Base-by-base conservation (phyloP, 805 yeast species). In the Starmerella ratchasimensis region DNA sequence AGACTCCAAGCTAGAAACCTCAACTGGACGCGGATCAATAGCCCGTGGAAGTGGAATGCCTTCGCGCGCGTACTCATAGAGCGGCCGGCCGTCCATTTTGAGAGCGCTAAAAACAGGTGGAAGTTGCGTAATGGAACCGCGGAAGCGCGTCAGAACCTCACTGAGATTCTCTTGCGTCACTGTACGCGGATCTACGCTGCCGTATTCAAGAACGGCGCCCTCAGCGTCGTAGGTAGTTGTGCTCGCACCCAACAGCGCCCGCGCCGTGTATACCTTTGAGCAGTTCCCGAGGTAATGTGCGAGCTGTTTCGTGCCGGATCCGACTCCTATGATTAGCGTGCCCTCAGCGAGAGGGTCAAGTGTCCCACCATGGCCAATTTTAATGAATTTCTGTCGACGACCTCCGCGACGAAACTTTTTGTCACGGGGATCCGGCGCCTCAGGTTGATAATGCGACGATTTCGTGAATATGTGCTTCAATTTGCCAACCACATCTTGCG, bases 311-410 rank as follows among this genome's bases (percentile, higher is more conserved):
- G 99, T 90, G 3, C 98, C 98, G 1, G 65, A 45, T 5, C 95
- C 95, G n/a, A 90, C 72, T 4, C 98, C 99, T 38, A 90, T 67
- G 2, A 93, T 88, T 24, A 63, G 58, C 1, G 88, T 86, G 9
- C 99, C 99, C n/a, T 84, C 75, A 0, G 99, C 99, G 30, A 81
- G 60, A 0, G 97, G 96, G 53, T 90, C 99, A 27, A 90, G 63
- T 0, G 99, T 90, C 8, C 99, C 99, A 15, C 98, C 99, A 57
- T 90, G 99, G 1, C 99, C 99, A 65, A 88, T 78, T 53, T 90
- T 90, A 24, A 86, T 74, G 28, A 40, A 47, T 21, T 42, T 38
- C 21, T 28, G 34, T n/a, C 35, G 19, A 19, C 46, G 13, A 7
- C 43, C 25, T 2, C 43, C 36, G 49, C 75, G 58, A 19, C 36